Percentiles rank a stretch among this genome's conserved stretches.
phyloP scores from a whole-genome alignment of 768 basidiomycete genomes.

The Dentipellis sp. region DNA sequence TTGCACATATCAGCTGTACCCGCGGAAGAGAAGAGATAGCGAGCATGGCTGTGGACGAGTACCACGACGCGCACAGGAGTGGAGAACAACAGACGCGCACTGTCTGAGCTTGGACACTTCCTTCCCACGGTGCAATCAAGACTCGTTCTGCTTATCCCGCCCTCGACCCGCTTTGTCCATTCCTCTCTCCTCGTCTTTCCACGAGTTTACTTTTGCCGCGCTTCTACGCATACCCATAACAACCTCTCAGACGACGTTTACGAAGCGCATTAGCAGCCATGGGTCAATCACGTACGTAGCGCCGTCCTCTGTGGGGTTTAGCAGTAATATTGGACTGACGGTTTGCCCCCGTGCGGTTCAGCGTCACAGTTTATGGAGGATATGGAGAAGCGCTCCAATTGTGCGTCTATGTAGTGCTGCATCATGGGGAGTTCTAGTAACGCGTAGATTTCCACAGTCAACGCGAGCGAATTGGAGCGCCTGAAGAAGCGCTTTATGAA shows the following conservation, averaged over 20 bases:
- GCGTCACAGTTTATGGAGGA: conserved; percentile 96
- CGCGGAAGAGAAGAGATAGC: too few relatives aligned
- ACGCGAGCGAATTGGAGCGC: conserved; percentile 84
- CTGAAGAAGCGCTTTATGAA: conserved; percentile 99
- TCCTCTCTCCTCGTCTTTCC: not conserved
- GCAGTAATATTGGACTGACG: not conserved
- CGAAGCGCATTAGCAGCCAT: conserved; percentile 30
- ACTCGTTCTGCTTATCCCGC: not conserved
- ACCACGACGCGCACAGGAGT: too few relatives aligned
- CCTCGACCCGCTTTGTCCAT: not conserved
- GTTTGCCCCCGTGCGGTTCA: conserved; percentile 21
- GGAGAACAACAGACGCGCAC: too few relatives aligned
- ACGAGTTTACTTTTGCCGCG: not conserved
- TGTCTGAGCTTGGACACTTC: not conserved
- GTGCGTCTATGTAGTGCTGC: conserved; percentile 39
- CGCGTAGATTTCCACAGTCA: conserved; percentile 51
- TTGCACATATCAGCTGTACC: too few relatives aligned
- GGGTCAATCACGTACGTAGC: conserved; percentile 76
- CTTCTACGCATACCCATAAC: not conserved
- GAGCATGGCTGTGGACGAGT: too few relatives aligned
- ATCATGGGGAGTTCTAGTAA: not conserved
- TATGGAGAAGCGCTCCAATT: conserved; percentile 96
- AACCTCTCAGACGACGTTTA: not conserved
- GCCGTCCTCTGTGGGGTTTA: not conserved
- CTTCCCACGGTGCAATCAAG: not conserved